These are phyloP conservation scores for Camillea tinctor DNA, from an alignment of 2,329 filamentous ascomycete species.

Conservation along the genomic window DNA sequence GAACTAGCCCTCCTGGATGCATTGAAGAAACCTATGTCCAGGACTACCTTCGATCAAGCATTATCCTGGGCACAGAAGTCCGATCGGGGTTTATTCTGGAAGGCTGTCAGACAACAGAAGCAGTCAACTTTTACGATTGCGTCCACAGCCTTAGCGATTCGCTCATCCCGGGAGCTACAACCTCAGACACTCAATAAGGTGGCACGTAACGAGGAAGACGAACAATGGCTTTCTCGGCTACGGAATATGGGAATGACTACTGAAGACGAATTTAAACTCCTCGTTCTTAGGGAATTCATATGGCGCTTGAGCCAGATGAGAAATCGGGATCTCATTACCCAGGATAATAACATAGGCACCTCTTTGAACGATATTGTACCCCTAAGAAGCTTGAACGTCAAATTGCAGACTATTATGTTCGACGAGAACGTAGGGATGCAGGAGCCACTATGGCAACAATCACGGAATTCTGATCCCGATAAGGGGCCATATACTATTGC, in stretches of 20 bases:
- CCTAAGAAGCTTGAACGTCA: constrained; percentile 72
- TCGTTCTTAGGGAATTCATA: constrained; percentile 85
- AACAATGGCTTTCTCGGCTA: constrained; percentile 84
- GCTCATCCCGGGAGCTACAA: constrained; percentile 56
- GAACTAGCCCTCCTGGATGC: constrained; percentile 76
- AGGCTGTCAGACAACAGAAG: constrained; percentile 66
- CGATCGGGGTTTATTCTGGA: constrained; percentile 87
- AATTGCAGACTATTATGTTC: constrained; percentile 88
- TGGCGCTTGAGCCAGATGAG: constrained; percentile 79
- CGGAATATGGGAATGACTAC: constrained; percentile 76
- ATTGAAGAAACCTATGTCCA: constrained; percentile 76
- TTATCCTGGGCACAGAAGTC: constrained; percentile 80
- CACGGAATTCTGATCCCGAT: constrained; percentile 34
- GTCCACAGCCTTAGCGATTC: constrained; percentile 52
- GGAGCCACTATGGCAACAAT: constrained; percentile 33
- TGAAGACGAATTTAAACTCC: constrained; percentile 87
- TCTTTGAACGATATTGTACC: constrained; percentile 71
- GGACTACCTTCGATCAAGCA: constrained; percentile 80
- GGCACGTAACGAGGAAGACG: constrained; percentile 84
- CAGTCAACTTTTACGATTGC: constrained; percentile 64
- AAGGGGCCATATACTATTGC: constrained; percentile 72
- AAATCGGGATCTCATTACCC: constrained; percentile 48
- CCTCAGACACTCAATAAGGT: constrained; percentile 60
- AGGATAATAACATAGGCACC: constrained; percentile 39
- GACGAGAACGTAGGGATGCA: constrained; percentile 67